Conservation (phyloP, 1,139 yeast species). For the Hemisphaericaspora xylofermentans region DNA sequence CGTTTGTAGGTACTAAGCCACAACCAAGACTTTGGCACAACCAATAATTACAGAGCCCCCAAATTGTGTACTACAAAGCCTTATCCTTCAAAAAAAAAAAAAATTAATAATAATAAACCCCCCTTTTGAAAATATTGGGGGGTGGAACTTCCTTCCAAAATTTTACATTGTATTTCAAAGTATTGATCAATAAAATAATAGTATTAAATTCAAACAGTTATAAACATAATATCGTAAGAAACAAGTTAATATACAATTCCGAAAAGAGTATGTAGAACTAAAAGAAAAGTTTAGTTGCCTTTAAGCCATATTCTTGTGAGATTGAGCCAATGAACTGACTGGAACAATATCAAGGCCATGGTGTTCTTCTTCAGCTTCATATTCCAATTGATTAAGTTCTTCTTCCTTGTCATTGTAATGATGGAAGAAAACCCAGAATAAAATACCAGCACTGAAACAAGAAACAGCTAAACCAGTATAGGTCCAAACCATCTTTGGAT, state of each 20-base stretch:
- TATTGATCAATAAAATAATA: too few relatives aligned
- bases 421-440: constrained; percentile 61
- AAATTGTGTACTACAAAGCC: too few relatives aligned
- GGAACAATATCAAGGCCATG: constrained; percentile 19
- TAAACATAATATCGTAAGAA: background rate
- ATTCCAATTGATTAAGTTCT: constrained; percentile 55
- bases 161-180: too few relatives aligned
- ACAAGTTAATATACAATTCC: background rate
- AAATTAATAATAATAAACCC: too few relatives aligned
- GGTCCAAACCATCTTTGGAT: constrained; percentile 68
- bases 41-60: too few relatives aligned
- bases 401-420: constrained; percentile 59
- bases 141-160: too few relatives aligned
- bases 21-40: too few relatives aligned
- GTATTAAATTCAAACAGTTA: background rate
- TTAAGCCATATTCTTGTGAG: constrained; percentile 14
- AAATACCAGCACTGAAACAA: constrained; percentile 54
- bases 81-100: too few relatives aligned
- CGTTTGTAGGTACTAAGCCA: too few relatives aligned
- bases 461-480: constrained; percentile 63
- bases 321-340: constrained; percentile 20
- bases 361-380: constrained; percentile 19
- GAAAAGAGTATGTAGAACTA: background rate
- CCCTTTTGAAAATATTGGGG: too few relatives aligned
- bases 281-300: background rate